Conservation (phyloP, 2,329 filamentous ascomycete species). For the Alternaria burnsii region DNA sequence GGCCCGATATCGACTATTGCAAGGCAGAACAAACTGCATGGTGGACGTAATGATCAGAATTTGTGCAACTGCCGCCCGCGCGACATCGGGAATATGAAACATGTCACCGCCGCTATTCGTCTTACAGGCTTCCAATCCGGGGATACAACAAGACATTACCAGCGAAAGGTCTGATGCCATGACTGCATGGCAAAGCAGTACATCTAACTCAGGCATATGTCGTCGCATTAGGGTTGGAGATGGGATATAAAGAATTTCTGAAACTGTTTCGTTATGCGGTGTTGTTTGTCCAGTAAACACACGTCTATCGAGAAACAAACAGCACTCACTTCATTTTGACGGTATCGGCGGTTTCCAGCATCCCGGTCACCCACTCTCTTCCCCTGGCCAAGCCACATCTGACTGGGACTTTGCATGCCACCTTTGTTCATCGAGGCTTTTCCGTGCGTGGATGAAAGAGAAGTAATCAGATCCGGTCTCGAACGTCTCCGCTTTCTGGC, state of each 20-base stretch:
- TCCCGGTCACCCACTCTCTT: constrained; percentile 22
- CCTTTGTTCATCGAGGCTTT: constrained; percentile 32
- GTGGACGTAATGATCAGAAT: neutral
- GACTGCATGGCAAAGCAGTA: constrained; percentile 3
- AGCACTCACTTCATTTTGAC: constrained; percentile 43
- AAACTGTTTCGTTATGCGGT: constrained; percentile 42
- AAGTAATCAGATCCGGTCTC: constrained; percentile 27
- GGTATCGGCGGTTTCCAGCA: constrained; percentile 19
- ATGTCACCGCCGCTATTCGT: neutral
- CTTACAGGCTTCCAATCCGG: neutral
- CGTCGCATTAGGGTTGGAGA: constrained; percentile 23
- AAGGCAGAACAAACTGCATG: neutral
- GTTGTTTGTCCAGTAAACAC: constrained; percentile 27
- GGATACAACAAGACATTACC: neutral
- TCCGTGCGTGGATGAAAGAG: constrained; percentile 34
- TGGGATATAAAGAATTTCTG: constrained; percentile 23
- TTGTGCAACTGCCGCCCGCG: constrained; percentile 1
- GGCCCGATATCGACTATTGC: neutral
- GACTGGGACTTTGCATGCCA: constrained; percentile 27
- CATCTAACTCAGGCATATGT: constrained; percentile 30
- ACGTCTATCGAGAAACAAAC: constrained; percentile 27
- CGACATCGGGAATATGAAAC: constrained; percentile 5
- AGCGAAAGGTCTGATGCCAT: neutral
- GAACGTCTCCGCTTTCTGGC: constrained; percentile 29
- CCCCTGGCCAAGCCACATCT: constrained; percentile 28